phyloP scores from a whole-genome alignment of 805 yeast genomes.

The Candida khao-thaluensis region DNA sequence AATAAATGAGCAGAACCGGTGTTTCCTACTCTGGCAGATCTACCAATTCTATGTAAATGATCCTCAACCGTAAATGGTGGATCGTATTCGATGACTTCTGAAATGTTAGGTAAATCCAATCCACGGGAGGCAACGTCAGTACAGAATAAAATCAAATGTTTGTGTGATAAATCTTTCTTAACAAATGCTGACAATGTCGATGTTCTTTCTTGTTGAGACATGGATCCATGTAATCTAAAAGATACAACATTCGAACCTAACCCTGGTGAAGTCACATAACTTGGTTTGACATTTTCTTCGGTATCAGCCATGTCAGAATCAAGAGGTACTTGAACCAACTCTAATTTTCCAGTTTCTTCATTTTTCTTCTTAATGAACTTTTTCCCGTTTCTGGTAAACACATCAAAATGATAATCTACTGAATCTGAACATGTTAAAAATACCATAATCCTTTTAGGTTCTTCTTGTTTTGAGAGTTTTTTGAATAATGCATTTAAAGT shows the following conservation, averaged over 20 bases:
- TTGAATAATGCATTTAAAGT: slow-evolving; percentile 68
- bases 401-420: slow-evolving; percentile 88
- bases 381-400: slow-evolving; percentile 61
- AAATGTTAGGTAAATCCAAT: slow-evolving; percentile 82
- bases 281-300: slow-evolving; percentile 22
- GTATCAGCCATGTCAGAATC: slow-evolving; percentile 18
- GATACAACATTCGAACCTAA: slow-evolving; percentile 45
- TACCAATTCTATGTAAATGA: slow-evolving; percentile 93
- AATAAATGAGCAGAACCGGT: slow-evolving; percentile 76
- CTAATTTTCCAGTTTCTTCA: slow-evolving; percentile 23
- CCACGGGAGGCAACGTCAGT: slow-evolving; percentile 99
- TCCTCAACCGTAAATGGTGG: slow-evolving; percentile 95
- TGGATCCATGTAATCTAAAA: slow-evolving; percentile 83
- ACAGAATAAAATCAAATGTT: slow-evolving; percentile 74
- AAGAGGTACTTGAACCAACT: slow-evolving; percentile 16
- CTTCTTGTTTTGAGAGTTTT: slow-evolving; percentile 28
- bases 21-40: slow-evolving; percentile 97
- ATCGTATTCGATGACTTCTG: slow-evolving; percentile 87
- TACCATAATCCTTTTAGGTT: slow-evolving; percentile 61
- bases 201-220: slow-evolving; percentile 80
- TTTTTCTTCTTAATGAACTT: slow-evolving; percentile 32
- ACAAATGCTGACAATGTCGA: slow-evolving; percentile 68
- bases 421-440: slow-evolving; percentile 94
- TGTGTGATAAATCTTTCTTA: slow-evolving; percentile 27
- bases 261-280: slow-evolving; percentile 54